Percentiles rank a stretch among this genome's conserved stretches.
Evolutionary conservation across 1,139 yeast genomes (phyloP).

Genomic region (Yamadazyma atlantica): DNA sequence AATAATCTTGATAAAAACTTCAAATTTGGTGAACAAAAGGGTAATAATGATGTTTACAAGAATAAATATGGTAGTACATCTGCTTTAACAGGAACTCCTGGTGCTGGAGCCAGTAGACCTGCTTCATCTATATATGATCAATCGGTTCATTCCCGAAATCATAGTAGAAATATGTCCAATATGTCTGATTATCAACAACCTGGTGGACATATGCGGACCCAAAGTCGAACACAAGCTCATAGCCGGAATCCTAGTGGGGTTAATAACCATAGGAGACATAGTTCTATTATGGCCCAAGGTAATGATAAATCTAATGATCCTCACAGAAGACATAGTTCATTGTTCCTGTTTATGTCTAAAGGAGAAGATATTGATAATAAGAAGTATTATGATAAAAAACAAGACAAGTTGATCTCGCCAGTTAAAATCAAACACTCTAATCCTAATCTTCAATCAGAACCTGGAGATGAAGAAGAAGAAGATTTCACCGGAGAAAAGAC

Average conservation of each 20-base stretch:
- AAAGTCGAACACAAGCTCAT: not conserved
- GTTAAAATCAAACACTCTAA: slow-evolving; percentile 24
- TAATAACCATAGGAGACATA: slow-evolving; percentile 30
- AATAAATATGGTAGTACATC: slow-evolving; percentile 7
- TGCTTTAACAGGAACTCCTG: slow-evolving; percentile 7
- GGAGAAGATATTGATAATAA: slow-evolving; percentile 12
- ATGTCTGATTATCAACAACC: slow-evolving; percentile 13
- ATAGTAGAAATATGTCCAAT: slow-evolving; percentile 28
- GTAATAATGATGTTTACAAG: slow-evolving; percentile 5
- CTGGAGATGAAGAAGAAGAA: slow-evolving; percentile 6
- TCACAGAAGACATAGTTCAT: slow-evolving; percentile 29
- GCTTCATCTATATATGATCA: slow-evolving; percentile 46
- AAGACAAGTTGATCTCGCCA: slow-evolving; percentile 24
- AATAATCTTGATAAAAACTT: slow-evolving; percentile 15
- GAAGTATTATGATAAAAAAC: slow-evolving; percentile 7
- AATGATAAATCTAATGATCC: slow-evolving; percentile 11
- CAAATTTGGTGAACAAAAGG: slow-evolving; percentile 24
- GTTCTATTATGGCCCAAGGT: slow-evolving; percentile 24
- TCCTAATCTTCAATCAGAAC: slow-evolving; percentile 1
- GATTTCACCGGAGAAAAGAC: slow-evolving; percentile 2
- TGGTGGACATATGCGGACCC: not conserved
- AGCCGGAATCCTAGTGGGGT: slow-evolving; percentile 3
- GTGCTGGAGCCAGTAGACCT: slow-evolving; percentile 28
- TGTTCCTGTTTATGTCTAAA: slow-evolving; percentile 13
- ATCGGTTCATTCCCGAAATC: slow-evolving; percentile 24